Percentiles rank a stretch among this genome's conserved stretches.
Conservation (phyloP, 371 early-diverging fungal genomes). For the Cladochytrium tenue region DNA sequence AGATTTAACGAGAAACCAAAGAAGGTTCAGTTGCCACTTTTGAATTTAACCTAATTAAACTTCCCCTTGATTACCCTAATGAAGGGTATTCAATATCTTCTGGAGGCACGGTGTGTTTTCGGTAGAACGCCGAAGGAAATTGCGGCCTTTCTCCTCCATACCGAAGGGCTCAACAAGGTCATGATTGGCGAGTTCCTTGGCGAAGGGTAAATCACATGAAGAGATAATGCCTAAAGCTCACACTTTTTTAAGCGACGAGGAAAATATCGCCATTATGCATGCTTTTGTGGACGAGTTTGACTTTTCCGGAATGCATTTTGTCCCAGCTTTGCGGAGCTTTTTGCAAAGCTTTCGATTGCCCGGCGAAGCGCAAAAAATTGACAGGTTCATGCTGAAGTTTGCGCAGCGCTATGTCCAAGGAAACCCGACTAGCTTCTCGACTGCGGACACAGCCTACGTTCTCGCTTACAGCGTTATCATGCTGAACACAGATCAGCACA, state of each 20-base stretch:
- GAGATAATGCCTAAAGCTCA: neutral
- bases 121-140: conserved; percentile 60
- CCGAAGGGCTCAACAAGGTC: conserved; percentile 80
- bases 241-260: conserved; percentile 54
- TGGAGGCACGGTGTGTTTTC: conserved; percentile 66
- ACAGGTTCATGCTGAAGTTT: conserved; percentile 96
- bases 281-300: conserved; percentile 90
- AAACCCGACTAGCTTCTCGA: conserved; percentile 70
- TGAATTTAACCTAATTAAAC: neutral
- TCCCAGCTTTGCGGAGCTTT: conserved; percentile 84
- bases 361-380: conserved; percentile 98
- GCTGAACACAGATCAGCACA: conserved; percentile 96
- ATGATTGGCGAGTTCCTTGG: conserved; percentile 94
- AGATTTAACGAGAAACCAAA: conserved; percentile 89
- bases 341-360: conserved; percentile 93
- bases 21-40: conserved; percentile 41
- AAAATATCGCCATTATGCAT: conserved; percentile 90
- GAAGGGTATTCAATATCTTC: conserved; percentile 73
- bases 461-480: conserved; percentile 92
- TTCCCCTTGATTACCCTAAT: neutral
- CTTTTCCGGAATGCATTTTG: conserved; percentile 74
- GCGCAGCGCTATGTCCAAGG: conserved; percentile 86
- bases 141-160: conserved; percentile 71
- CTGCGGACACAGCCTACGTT: conserved; percentile 91
- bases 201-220: conserved; percentile 67